Conservation (phyloP, 2,329 filamentous ascomycete species). For the Alternaria brassicae region DNA sequence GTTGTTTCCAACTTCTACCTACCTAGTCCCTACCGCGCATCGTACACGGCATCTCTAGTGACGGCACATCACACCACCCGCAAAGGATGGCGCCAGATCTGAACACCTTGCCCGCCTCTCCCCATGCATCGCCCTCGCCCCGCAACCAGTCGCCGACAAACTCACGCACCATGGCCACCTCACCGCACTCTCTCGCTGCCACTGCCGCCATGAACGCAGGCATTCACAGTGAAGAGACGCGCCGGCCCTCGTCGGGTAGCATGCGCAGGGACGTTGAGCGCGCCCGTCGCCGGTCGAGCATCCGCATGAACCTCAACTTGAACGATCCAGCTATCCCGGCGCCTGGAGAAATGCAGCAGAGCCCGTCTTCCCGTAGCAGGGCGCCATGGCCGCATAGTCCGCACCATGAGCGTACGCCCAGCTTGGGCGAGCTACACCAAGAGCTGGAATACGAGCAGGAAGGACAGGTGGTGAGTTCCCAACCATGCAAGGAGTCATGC, state of each 20-base stretch:
- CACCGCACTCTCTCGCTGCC: slow-evolving; percentile 75
- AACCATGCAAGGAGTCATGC: background rate
- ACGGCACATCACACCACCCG: slow-evolving; percentile 19
- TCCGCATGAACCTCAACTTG: slow-evolving; percentile 75
- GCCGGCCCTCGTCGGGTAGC: slow-evolving; percentile 58
- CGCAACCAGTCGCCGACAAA: slow-evolving; percentile 44
- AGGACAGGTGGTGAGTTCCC: slow-evolving; percentile 69
- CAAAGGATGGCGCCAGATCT: slow-evolving; percentile 57
- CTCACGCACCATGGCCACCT: slow-evolving; percentile 60
- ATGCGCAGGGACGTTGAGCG: slow-evolving; percentile 50
- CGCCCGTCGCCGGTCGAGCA: slow-evolving; percentile 69
- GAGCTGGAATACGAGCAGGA: slow-evolving; percentile 82
- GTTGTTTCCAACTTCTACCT: no score
- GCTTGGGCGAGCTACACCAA: slow-evolving; percentile 78
- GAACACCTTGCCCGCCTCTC: slow-evolving; percentile 65
- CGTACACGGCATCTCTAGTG: background rate
- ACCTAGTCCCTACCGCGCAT: background rate
- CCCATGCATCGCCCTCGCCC: slow-evolving; percentile 47
- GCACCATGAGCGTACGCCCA: slow-evolving; percentile 71
- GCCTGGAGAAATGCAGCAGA: slow-evolving; percentile 72
- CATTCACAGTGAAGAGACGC: slow-evolving; percentile 69
- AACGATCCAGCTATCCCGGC: slow-evolving; percentile 73
- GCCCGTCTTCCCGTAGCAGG: slow-evolving; percentile 39
- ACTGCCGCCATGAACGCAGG: slow-evolving; percentile 80
- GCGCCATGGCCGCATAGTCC: slow-evolving; percentile 58